Conservation (phyloP, 2,329 filamentous ascomycete genomes). For the Didymella segeticola region DNA sequence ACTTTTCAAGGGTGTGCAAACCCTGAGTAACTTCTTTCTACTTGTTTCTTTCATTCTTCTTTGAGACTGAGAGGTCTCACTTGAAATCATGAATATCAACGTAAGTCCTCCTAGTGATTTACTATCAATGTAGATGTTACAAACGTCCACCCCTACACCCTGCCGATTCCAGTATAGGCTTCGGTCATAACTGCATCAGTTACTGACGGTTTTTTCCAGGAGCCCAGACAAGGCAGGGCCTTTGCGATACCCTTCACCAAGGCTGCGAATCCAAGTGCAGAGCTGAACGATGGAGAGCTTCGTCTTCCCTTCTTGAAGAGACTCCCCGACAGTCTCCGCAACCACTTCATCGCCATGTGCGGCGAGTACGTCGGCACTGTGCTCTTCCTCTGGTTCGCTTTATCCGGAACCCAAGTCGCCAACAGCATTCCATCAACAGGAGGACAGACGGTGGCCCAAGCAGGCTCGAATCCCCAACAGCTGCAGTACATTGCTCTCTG, state of each 20-base stretch:
- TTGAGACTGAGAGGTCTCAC: background rate
- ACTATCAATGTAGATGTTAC: too few relatives aligned
- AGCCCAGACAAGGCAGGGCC: conserved; percentile 21
- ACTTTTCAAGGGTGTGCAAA: too few relatives aligned
- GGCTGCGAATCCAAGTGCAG: conserved; percentile 17
- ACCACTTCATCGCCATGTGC: conserved; percentile 28
- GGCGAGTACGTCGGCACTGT: conserved; percentile 51
- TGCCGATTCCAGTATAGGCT: background rate
- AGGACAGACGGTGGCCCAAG: conserved; percentile 25
- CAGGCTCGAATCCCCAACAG: conserved; percentile 45
- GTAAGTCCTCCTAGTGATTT: background rate
- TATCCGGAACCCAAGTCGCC: conserved; percentile 50
- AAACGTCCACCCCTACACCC: too few relatives aligned
- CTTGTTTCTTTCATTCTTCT: background rate
- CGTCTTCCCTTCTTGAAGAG: conserved; percentile 18
- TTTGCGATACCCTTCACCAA: conserved; percentile 25
- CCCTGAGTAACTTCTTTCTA: background rate
- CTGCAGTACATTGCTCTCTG: conserved; percentile 49
- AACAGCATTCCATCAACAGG: conserved; percentile 39
- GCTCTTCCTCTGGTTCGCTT: conserved; percentile 51
- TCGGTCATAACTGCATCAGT: background rate
- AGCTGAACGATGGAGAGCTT: conserved; percentile 18
- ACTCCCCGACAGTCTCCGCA: conserved; percentile 20
- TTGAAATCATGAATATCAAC: conserved; percentile 14
- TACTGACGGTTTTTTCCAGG: background rate